Evolutionary conservation across 192 early-diverging fungal species (phyloP), one percentile per base, ranked within the genome.

Genomic region (Rhizoclosmatium sp.): DNA sequence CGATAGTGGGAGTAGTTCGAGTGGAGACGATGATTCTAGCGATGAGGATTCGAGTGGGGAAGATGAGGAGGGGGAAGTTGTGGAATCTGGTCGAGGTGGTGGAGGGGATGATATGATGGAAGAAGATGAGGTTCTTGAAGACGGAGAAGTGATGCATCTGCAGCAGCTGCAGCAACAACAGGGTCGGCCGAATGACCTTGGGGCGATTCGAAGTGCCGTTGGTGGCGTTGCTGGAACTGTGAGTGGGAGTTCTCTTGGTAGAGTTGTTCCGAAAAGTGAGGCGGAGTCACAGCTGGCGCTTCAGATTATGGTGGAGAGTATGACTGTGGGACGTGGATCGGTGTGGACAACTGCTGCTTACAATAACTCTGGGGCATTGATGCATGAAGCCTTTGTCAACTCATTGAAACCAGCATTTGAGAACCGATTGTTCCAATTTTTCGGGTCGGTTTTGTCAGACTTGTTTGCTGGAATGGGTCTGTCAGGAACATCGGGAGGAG

Each of bases 301-400:
- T 14, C 72, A 75, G 40, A 42, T 75, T 19, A 41, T 59, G 72
- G 72, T 75, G 16, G 72, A 75, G 10, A 45, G 60, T 7, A 75
- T 75, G 72, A 75, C 72, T 14, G 45, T 75, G 10, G 72, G 72
- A 10, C 56, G 72, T 3, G 72, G 72, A 21, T 68, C 40, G 12
- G 12, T 68, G 9, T 68, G 66, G 66, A 68, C 10, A 9, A 44
- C 10, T 14, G 47, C 49, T 9, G 21, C 16, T 21, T 31, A 31
- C 9, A 7, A 19, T 72, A 7, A 39, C 12, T 48, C 40, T 39
- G 16, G 14, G 19, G 68, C 68, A 7, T 7, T 72, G 10, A 19
- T 41, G 71, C 14, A 51, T 2, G 59, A 49, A 19, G 31, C 9
- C n/a, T 41, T 23, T 51, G 45, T 41, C 16, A 40, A 19, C 12